Evolutionary conservation across 495 filamentous ascomycete species (phyloP).

Genomic region (Cetradonia linearis): DNA sequence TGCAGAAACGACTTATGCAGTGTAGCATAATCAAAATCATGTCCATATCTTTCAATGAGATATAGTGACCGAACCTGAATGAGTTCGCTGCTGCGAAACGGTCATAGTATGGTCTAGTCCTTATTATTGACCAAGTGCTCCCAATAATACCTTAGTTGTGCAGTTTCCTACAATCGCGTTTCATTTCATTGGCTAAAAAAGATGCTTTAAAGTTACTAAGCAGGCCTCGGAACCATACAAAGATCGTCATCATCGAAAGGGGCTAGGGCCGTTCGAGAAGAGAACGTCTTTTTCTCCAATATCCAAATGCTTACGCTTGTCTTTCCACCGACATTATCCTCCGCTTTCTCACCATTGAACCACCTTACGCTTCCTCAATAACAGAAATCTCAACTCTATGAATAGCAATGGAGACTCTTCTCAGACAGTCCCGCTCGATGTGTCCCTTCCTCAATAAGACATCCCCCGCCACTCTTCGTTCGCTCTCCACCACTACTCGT

Average conservation of each 20-base stretch:
- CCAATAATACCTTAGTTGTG: too few relatives aligned
- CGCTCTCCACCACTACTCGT: constrained; percentile 72
- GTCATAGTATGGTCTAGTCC: too few relatives aligned
- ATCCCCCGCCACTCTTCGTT: constrained; percentile 76
- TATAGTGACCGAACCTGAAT: not conserved
- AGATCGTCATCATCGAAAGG: not conserved
- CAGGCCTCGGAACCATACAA: not conserved
- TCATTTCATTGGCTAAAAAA: not conserved
- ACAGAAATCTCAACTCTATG: not conserved
- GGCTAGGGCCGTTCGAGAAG: not conserved
- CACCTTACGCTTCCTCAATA: not conserved
- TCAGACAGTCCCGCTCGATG: constrained; percentile 87
- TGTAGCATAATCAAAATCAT: not conserved
- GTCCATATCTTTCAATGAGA: not conserved
- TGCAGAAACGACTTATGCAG: not conserved
- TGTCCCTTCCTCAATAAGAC: constrained; percentile 96
- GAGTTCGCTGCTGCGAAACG: not conserved
- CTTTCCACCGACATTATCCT: not conserved
- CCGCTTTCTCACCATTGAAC: not conserved
- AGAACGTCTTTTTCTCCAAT: not conserved
- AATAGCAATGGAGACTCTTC: constrained; percentile 64
- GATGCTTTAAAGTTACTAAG: not conserved
- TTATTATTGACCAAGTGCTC: too few relatives aligned
- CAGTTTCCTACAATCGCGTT: not conserved
- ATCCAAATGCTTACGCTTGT: not conserved